Evolutionary conservation across 805 yeast species (phyloP).

Genomic region (Spathaspora girioi): DNA sequence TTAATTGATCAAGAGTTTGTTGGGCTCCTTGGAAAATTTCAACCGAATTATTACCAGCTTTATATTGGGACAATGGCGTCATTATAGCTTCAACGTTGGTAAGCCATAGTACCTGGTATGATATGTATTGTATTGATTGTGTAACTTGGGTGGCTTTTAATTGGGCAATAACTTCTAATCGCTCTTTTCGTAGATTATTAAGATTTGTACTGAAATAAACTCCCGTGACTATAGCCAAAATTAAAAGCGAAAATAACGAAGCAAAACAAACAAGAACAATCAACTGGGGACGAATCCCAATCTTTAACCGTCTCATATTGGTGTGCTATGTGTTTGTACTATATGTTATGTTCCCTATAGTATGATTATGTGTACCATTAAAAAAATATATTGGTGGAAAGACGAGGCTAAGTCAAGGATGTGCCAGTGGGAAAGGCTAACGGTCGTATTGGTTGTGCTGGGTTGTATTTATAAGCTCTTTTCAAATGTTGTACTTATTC

Average conservation of each 20-base stretch:
- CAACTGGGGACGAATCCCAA: constrained; percentile 75
- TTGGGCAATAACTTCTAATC: constrained; percentile 74
- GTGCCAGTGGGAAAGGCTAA: no score
- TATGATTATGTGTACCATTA: no score
- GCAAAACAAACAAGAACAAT: constrained; percentile 67
- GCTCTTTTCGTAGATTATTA: constrained; percentile 60
- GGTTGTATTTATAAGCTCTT: no score
- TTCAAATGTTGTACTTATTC: no score
- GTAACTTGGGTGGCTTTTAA: constrained; percentile 75
- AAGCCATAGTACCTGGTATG: constrained; percentile 67
- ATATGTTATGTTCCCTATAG: no score
- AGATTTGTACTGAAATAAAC: constrained; percentile 67
- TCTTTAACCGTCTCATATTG: constrained; percentile 37
- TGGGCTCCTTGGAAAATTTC: constrained; percentile 42
- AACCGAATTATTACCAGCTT: constrained; percentile 68
- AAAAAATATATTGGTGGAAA: no score
- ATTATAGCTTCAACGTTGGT: constrained; percentile 60
- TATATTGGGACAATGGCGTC: constrained; percentile 54
- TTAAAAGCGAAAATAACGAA: constrained; percentile 64
- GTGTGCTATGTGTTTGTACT: no score
- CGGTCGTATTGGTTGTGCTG: no score
- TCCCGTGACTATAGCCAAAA: constrained; percentile 70
- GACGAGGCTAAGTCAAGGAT: no score
- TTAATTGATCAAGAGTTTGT: constrained; percentile 50
- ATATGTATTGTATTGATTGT: constrained; percentile 60